Evolutionary conservation across 805 yeast genomes (phyloP), one percentile per base, ranked within the genome.

Genomic region (Candida mattraensis): DNA sequence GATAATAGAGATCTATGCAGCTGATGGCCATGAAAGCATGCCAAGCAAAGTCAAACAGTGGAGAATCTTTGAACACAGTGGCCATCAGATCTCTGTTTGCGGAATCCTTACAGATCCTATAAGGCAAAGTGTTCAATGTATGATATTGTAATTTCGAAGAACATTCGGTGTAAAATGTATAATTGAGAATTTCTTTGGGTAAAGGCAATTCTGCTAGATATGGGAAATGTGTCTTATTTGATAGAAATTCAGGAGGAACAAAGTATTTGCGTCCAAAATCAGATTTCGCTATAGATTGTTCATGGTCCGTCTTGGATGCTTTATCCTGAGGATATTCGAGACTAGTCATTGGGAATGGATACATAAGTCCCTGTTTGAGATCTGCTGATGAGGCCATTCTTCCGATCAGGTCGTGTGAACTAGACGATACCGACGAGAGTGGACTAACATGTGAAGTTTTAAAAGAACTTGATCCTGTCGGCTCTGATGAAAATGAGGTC

Each of bases 1-100:
- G 55, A 28, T 50, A 41, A 19, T 50, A 48, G 16, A 53, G 39
- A 24, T 53, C 58, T 7, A 47, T 12, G 25, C 45, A 47, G 12
- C 35, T 18, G 10, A 42, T 43, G 10, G 55, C 51, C 39, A 45
- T 35, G 24, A 33, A 42, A 1, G 49, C 46, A 37, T 53, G 54
- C 44, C 42, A 44, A 19, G 51, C 23, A 26, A 37, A 46, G 21
- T 48, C 52, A 29, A 41, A 48, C 7, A 44, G 24, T 13, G 44
- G 36, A 5, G 45, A 22, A 7, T 24, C 13, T 7, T 45, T 42
- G 19, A 40, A 25, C 3, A 32, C 36, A 7, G 35, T 31, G 7
- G 33, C 24, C 18, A 44, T 24, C n/a, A 53, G 20, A 11, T 37
- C 40, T 21, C 46, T 27, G 27, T 46, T 45, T 4, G 35, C 21